phyloP scores from a whole-genome alignment of 2,329 filamentous ascomycete species.

The Cytospora piceicola region DNA sequence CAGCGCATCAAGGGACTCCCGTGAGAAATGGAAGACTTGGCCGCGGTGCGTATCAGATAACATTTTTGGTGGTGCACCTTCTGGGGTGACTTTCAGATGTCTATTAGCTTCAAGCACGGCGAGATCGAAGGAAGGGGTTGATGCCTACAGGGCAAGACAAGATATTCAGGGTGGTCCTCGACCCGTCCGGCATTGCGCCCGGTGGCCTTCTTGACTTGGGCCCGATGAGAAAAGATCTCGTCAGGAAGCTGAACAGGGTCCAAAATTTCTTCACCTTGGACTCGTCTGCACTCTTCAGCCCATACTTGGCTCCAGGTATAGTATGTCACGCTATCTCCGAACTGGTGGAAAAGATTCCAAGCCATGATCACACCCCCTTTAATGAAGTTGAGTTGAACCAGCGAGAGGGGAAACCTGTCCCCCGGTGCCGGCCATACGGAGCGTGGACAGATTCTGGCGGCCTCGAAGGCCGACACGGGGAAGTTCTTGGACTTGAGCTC shows the following conservation, averaged over 20 bases:
- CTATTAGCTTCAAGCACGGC: background rate
- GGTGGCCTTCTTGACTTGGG: conserved; percentile 37
- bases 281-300: conserved; percentile 42
- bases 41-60: conserved; percentile 38
- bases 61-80: conserved; percentile 40
- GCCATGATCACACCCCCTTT: conserved; percentile 37
- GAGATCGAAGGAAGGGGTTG: background rate
- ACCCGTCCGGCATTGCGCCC: conserved; percentile 36
- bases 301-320: conserved; percentile 40
- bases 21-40: conserved; percentile 40
- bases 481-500: conserved; percentile 37
- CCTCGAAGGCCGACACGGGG: conserved; percentile 34
- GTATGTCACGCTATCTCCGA: conserved; percentile 41
- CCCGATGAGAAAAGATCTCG: conserved; percentile 37
- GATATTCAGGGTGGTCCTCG: conserved; percentile 40
- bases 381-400: conserved; percentile 39
- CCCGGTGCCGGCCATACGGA: conserved; percentile 35
- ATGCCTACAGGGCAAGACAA: conserved; percentile 36
- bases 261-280: conserved; percentile 37
- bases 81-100: conserved; percentile 33
- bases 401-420: conserved; percentile 31
- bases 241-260: conserved; percentile 36
- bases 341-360: conserved; percentile 39
- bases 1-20: conserved; percentile 36
- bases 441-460: conserved; percentile 34